Base-by-base conservation (phyloP, 306 rosid species). In the Leucaena leucocephala region DNA sequence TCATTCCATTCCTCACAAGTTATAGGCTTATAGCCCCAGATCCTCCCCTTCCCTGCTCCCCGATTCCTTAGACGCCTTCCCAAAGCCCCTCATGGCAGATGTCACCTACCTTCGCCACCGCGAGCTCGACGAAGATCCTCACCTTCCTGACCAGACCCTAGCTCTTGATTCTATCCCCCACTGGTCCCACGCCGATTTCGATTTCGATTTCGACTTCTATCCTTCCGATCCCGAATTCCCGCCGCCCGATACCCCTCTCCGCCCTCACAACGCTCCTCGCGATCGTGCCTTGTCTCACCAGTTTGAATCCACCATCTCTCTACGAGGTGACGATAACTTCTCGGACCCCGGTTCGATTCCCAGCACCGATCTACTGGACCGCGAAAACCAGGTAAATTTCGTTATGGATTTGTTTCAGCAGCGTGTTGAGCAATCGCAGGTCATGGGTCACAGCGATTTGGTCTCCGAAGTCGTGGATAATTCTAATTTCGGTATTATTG, bases 381-480 rank as follows among this genome's bases (percentile, higher is more conserved):
- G 92, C 38, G 90, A 87, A 36, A 86, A 86, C 55, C 93, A 87
- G 84, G 93, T 85, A 34, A 89, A 81, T 78, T 93, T 87, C 78
- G 97, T 91, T 27, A 90, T 93, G 92, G 93, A 93, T 88, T 88
- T 93, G 19, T 87, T 91, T 75, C 95, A 90, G 10, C 98, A 93
- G 44, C 93, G 98, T n/a, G 92, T 93, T 6, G 98, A 93, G 74
- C 95, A 91, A 78, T 89, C 97, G 34, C 90, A 88, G 55, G 78
- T 87, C 45, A 76, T 55, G 78, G 76, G 75, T 14, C 78, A 73
- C 21, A 8, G 78, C 33, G 72, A 83, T 90, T 84, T 82, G 46
- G 74, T 77, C 27, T 27, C 27, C 4, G 87, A 86, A 40, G 73
- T 79, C 9, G 44, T 81, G 21, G 72, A 76, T 36, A 87, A 87